These are phyloP conservation scores for Xylaria palmicola DNA, from an alignment of 495 filamentous ascomycete genomes.

Conservation along the genomic window DNA sequence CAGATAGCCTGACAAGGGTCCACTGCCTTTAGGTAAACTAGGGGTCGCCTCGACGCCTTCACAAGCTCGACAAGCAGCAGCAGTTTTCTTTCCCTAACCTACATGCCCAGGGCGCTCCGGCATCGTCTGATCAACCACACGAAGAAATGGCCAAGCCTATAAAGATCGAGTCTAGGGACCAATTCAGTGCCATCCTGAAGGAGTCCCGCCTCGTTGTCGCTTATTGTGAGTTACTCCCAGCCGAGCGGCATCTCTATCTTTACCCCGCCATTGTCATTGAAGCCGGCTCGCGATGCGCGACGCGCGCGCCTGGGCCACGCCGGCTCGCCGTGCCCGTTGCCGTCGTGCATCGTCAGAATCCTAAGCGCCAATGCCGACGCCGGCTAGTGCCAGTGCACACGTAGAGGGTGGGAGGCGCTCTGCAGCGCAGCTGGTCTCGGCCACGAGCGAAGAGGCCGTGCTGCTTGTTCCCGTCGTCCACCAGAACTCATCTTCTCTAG, in stretches of 20 bases:
- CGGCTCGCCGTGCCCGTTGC: neutral
- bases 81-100: too few species aligned
- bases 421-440: too few species aligned
- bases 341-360: slow-evolving; percentile 6
- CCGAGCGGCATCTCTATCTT: neutral
- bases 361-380: neutral
- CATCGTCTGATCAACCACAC: slow-evolving; percentile 15
- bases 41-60: too few species aligned
- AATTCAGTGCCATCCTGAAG: slow-evolving; percentile 67
- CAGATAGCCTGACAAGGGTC: neutral
- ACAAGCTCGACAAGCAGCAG: neutral
- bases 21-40: too few species aligned
- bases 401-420: too few species aligned
- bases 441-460: neutral
- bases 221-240: slow-evolving; percentile 66
- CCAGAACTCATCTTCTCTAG: neutral
- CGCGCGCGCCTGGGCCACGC: neutral
- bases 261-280: slow-evolving; percentile 24
- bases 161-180: slow-evolving; percentile 66
- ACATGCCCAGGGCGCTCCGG: neutral
- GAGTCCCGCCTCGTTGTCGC: slow-evolving; percentile 72
- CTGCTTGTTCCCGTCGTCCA: slow-evolving; percentile 5
- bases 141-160: slow-evolving; percentile 61
- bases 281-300: neutral
- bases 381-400: neutral